Conservation (phyloP, 345 rosid species). For the Combretum micranthum region DNA sequence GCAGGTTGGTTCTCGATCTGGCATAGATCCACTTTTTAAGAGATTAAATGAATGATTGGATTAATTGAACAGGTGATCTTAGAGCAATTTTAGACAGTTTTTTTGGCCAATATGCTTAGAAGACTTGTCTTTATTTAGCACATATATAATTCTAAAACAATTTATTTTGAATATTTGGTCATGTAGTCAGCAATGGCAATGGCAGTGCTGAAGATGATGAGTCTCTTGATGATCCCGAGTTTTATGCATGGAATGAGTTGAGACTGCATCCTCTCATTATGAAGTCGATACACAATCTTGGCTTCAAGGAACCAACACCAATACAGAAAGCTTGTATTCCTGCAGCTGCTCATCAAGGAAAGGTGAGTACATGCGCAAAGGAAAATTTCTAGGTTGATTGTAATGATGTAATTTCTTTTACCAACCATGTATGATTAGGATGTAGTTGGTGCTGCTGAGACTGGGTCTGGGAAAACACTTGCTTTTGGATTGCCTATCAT, state of each 20-base stretch:
- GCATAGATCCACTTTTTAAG: neutral
- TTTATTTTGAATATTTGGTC: conserved; percentile 4
- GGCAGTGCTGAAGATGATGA: conserved; percentile 39
- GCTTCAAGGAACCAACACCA: conserved; percentile 85
- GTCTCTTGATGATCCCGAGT: conserved; percentile 47
- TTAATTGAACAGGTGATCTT: too few species aligned
- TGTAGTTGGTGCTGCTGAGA: conserved; percentile 95
- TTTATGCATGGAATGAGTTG: conserved; percentile 69
- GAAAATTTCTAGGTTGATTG: neutral
- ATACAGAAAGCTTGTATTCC: conserved; percentile 88
- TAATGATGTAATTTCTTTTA: conserved; percentile 5
- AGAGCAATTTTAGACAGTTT: too few species aligned
- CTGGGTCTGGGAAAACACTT: conserved; percentile 98
- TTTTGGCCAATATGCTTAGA: too few species aligned
- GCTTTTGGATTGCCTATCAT: conserved; percentile 95
- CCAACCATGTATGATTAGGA: conserved; percentile 42
- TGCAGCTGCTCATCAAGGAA: conserved; percentile 92
- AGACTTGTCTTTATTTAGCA: too few species aligned
- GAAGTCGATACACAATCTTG: conserved; percentile 65
- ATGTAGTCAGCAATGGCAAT: conserved; percentile 26
- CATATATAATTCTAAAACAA: conserved; percentile 3
- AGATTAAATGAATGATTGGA: neutral
- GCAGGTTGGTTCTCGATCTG: conserved; percentile 39
- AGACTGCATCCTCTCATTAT: conserved; percentile 79
- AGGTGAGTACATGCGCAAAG: conserved; percentile 38